These are phyloP conservation scores for Lolium rigidum DNA, from an alignment of 176 grass and related monocot genomes.

Conservation along the genomic window DNA sequence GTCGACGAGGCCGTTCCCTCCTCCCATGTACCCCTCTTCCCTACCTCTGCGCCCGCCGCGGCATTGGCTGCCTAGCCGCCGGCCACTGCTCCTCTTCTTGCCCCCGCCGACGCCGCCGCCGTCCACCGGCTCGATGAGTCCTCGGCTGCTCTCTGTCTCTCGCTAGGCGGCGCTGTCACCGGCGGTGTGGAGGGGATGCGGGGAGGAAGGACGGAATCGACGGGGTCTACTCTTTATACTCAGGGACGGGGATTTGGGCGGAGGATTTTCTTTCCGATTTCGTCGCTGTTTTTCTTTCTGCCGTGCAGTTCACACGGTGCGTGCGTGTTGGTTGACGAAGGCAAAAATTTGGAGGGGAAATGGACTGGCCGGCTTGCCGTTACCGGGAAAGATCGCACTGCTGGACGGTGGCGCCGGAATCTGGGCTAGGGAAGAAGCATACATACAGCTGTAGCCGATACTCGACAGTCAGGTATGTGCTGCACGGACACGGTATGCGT, in stretches of 20 bases:
- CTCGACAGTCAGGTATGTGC: not conserved
- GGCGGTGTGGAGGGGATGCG: not conserved
- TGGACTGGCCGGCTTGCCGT: constrained; percentile 19
- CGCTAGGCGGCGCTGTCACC: not conserved
- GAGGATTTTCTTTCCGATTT: constrained; percentile 10
- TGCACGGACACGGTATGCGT: not conserved
- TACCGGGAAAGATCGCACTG: not conserved
- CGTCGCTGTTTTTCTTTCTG: not conserved
- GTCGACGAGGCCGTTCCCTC: constrained; percentile 62
- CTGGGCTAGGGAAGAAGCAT: not conserved
- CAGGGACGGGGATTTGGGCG: not conserved
- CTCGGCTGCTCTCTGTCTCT: not conserved
- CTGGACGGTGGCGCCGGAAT: not conserved
- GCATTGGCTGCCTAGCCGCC: constrained; percentile 44
- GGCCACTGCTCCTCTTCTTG: not conserved
- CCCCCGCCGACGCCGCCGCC: not conserved
- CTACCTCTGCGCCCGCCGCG: constrained; percentile 38
- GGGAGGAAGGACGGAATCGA: constrained; percentile 3
- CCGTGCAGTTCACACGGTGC: constrained; percentile 13
- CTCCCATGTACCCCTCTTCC: constrained; percentile 42
- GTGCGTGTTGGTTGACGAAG: constrained; percentile 8
- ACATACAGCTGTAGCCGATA: not conserved
- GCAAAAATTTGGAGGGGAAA: not conserved
- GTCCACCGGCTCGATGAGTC: not conserved
- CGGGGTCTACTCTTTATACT: constrained; percentile 10